These are phyloP conservation scores for Henckelia pumila DNA, from an alignment of 257 asterid genomes.

Conservation along the genomic window DNA sequence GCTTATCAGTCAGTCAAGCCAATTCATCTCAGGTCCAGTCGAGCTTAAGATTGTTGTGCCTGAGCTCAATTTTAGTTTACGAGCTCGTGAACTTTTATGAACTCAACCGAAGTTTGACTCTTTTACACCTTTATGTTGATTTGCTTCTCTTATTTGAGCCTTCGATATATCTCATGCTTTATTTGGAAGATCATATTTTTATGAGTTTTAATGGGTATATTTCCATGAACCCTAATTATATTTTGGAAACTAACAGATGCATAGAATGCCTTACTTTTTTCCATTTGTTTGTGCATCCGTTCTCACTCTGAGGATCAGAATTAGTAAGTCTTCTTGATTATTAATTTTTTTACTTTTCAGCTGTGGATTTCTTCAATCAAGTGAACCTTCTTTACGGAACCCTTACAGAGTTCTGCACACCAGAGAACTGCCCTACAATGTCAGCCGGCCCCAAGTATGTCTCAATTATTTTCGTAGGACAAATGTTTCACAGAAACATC, in stretches of 20 bases:
- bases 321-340: conserved; percentile 36
- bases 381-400: conserved; percentile 95
- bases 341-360: conserved; percentile 49
- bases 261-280: background rate
- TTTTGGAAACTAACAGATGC: conserved; percentile 5
- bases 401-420: conserved; percentile 87
- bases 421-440: conserved; percentile 94
- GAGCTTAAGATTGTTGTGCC: background rate
- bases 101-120: background rate
- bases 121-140: too few species aligned
- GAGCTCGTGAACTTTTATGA: background rate
- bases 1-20: too few species aligned
- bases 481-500: background rate
- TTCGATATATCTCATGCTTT: background rate
- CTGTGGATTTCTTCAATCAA: conserved; percentile 94
- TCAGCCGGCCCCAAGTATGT: conserved; percentile 97
- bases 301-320: conserved; percentile 25
- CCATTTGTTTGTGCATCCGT: conserved; percentile 5
- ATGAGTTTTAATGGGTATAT: background rate
- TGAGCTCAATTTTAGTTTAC: background rate
- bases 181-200: background rate
- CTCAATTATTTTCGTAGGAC: background rate
- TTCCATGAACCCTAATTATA: background rate
- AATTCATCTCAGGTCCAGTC: too few species aligned
- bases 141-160: background rate